Evolutionary conservation across 2,329 filamentous ascomycete genomes (phyloP).

Genomic region (Cercospora brassicicola): DNA sequence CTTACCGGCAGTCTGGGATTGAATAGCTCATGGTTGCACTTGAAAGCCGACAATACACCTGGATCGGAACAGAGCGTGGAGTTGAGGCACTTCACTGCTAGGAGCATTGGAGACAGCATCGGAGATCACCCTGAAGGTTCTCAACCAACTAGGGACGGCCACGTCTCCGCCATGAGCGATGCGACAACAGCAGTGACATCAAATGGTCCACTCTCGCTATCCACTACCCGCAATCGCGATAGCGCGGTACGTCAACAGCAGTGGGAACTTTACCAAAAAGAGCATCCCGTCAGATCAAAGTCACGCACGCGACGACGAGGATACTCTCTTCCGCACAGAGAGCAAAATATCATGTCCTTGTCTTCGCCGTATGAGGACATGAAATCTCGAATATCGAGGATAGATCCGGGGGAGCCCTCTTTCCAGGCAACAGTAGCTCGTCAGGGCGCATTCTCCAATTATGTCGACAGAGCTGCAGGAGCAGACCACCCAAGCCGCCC

Average conservation of each 20-base stretch:
- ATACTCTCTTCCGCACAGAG: neutral
- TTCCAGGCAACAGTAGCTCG: neutral
- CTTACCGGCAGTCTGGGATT: neutral
- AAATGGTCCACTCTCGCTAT: neutral
- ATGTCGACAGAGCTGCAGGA: neutral
- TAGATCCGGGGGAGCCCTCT: neutral
- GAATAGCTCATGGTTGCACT: neutral
- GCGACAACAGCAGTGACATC: neutral
- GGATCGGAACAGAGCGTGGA: neutral
- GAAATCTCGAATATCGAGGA: constrained; percentile 7
- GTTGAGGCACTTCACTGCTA: neutral
- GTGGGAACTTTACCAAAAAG: neutral
- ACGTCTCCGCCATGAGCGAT: neutral
- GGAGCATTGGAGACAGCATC: neutral
- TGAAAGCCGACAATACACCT: neutral
- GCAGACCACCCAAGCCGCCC: neutral
- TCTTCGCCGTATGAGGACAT: neutral
- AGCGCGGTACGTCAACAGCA: neutral
- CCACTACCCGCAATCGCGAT: neutral
- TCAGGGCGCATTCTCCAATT: neutral
- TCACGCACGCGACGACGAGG: neutral
- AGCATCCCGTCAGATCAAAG: neutral
- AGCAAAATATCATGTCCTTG: neutral
- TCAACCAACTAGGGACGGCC: neutral
- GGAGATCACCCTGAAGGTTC: neutral